A percentile compares a stretch with the other conserved stretches of the same genome.
Conservation (phyloP, 257 asterid species). For the Solanum ahanhuiri region DNA sequence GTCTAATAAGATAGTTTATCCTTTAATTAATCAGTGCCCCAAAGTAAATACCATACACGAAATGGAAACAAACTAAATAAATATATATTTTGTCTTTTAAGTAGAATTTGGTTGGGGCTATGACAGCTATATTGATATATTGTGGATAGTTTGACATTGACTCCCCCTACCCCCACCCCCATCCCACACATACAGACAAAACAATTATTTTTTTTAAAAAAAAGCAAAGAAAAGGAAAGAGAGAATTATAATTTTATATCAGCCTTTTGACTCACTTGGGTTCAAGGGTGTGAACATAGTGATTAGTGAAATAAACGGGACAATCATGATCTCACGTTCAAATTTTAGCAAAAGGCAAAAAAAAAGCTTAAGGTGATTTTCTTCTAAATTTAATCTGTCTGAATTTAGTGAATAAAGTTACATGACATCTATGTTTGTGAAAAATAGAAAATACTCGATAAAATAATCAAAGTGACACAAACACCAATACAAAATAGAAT, state of each 20-base stretch:
- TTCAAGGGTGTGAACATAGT: background rate
- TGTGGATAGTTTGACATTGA: background rate
- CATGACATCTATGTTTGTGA: background rate
- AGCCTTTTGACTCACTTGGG: background rate
- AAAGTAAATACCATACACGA: background rate
- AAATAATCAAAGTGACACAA: background rate
- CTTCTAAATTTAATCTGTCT: background rate
- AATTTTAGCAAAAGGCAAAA: background rate
- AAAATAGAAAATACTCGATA: background rate
- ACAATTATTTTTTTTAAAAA: background rate
- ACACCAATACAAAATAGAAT: background rate
- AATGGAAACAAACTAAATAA: background rate
- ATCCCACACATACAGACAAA: background rate
- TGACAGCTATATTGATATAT: background rate
- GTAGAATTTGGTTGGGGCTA: background rate
- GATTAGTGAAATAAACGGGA: background rate
- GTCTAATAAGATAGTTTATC: no score
- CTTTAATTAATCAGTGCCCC: background rate
- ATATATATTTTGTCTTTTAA: background rate
- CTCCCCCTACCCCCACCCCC: no score
- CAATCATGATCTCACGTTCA: background rate
- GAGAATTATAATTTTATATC: background rate
- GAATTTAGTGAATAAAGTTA: background rate
- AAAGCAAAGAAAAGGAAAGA: background rate
- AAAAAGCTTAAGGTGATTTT: background rate